These are phyloP conservation scores for Wickerhamomyces ciferrii DNA, from an alignment of 805 yeast species.

Conservation along the genomic window DNA sequence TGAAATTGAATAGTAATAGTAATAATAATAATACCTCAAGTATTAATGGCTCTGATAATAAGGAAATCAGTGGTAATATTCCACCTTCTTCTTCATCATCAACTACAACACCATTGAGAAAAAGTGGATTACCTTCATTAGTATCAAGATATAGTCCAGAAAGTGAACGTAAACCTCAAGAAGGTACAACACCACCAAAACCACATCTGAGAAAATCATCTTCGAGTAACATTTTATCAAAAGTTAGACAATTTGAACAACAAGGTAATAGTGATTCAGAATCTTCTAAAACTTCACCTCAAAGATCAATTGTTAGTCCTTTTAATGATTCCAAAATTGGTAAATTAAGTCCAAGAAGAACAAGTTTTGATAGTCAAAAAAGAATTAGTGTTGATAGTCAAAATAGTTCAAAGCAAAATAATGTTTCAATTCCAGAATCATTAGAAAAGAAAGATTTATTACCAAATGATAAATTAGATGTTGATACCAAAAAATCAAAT, in stretches of 20 bases:
- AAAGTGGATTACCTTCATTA: constrained; percentile 10
- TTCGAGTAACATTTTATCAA: constrained; percentile 23
- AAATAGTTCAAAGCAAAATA: background rate
- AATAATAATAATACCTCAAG: too few species aligned
- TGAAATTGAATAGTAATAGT: background rate
- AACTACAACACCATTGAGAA: constrained; percentile 4
- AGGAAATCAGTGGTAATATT: background rate
- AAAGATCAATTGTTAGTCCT: constrained; percentile 11
- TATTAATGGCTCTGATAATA: background rate
- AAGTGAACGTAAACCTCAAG: background rate
- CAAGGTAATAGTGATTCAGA: constrained; percentile 13
- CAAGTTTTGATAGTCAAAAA: constrained; percentile 15
- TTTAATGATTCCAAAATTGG: constrained; percentile 15
- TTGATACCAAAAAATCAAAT: background rate
- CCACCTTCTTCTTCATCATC: background rate
- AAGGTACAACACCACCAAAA: background rate
- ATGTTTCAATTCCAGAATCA: background rate
- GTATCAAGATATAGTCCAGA: constrained; percentile 14
- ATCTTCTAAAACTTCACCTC: constrained; percentile 9
- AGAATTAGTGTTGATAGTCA: constrained; percentile 6
- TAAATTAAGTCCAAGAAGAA: constrained; percentile 15
- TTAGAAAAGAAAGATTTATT: too few species aligned
- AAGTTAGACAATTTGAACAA: constrained; percentile 26
- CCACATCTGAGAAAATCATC: constrained; percentile 21
- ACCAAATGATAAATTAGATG: background rate